A percentile compares a stretch with the other conserved stretches of the same genome.
Conservation (phyloP, 2,329 filamentous ascomycete genomes). For the Epichloe baconii region DNA sequence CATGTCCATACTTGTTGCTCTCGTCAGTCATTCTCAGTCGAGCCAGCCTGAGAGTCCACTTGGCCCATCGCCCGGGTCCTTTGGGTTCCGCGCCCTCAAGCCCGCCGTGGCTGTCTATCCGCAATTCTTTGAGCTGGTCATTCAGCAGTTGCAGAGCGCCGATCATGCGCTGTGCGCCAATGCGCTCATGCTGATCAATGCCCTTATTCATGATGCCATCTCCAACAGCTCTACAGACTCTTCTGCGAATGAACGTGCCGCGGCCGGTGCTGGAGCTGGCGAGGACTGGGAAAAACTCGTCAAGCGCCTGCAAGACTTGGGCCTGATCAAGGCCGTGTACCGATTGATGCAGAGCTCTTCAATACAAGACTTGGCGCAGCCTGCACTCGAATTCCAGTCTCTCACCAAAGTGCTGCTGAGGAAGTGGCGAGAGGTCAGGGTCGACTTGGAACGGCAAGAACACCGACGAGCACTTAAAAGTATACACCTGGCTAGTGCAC, state of each 20-base stretch:
- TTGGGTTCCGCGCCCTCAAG: slow-evolving; percentile 83
- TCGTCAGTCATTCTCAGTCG: slow-evolving; percentile 74
- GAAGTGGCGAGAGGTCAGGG: slow-evolving; percentile 75
- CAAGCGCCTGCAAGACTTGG: slow-evolving; percentile 82
- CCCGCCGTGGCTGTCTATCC: slow-evolving; percentile 84
- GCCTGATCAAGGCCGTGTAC: slow-evolving; percentile 84
- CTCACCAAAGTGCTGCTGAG: slow-evolving; percentile 76
- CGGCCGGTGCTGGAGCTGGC: slow-evolving; percentile 8
- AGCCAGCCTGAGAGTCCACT: slow-evolving; percentile 24
- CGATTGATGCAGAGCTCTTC: slow-evolving; percentile 89
- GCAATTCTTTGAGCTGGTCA: slow-evolving; percentile 87
- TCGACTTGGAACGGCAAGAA: slow-evolving; percentile 78
- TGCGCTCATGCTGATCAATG: slow-evolving; percentile 88
- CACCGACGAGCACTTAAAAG: slow-evolving; percentile 79
- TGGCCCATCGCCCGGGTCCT: slow-evolving; percentile 40
- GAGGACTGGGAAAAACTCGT: slow-evolving; percentile 94
- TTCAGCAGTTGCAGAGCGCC: slow-evolving; percentile 80
- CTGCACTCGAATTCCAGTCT: slow-evolving; percentile 83
- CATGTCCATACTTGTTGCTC: slow-evolving; percentile 89
- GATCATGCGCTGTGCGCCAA: slow-evolving; percentile 95
- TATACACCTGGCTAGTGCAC: slow-evolving; percentile 69
- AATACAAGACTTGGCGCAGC: slow-evolving; percentile 78
- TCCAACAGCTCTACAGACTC: slow-evolving; percentile 50
- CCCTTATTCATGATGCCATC: slow-evolving; percentile 83
- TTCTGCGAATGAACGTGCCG: slow-evolving; percentile 14